Evolutionary conservation across 352 stramenopile genomes (phyloP).

Genomic region (Globisporangium recalcitrans): DNA sequence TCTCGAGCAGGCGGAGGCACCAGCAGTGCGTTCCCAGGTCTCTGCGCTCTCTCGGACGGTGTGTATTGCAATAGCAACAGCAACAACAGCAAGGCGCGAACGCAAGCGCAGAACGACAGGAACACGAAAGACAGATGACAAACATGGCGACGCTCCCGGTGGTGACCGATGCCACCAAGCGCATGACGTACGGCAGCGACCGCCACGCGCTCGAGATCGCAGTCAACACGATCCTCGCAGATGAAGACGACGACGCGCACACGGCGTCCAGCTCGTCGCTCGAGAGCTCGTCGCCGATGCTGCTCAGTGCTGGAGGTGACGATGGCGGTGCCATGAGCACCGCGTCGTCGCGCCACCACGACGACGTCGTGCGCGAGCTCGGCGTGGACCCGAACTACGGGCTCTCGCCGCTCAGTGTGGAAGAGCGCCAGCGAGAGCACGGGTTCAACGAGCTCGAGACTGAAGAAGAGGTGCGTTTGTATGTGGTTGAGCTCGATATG

Average conservation of each 20-base stretch:
- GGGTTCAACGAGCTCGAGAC: slow-evolving; percentile 66
- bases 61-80: neutral
- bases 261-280: slow-evolving; percentile 17
- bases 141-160: slow-evolving; percentile 18
- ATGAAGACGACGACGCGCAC: slow-evolving; percentile 11
- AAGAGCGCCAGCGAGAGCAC: slow-evolving; percentile 61
- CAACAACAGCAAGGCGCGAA: neutral
- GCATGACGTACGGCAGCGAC: slow-evolving; percentile 10
- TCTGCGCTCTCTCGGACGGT: too few species aligned
- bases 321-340: neutral
- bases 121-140: neutral
- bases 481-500: too few species aligned
- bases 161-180: slow-evolving; percentile 5
- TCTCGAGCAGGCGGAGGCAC: neutral
- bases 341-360: slow-evolving; percentile 39
- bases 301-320: neutral
- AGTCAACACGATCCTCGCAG: neutral
- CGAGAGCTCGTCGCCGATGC: slow-evolving; percentile 6
- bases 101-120: too few species aligned
- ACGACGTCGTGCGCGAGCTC: slow-evolving; percentile 61
- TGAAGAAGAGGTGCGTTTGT: slow-evolving; percentile 43
- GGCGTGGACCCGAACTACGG: slow-evolving; percentile 62
- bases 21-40: neutral
- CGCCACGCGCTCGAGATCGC: slow-evolving; percentile 11
- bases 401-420: slow-evolving; percentile 44